Evolutionary conservation across 140 eudicot genomes (phyloP).

Genomic region (Flaveria floridana): DNA sequence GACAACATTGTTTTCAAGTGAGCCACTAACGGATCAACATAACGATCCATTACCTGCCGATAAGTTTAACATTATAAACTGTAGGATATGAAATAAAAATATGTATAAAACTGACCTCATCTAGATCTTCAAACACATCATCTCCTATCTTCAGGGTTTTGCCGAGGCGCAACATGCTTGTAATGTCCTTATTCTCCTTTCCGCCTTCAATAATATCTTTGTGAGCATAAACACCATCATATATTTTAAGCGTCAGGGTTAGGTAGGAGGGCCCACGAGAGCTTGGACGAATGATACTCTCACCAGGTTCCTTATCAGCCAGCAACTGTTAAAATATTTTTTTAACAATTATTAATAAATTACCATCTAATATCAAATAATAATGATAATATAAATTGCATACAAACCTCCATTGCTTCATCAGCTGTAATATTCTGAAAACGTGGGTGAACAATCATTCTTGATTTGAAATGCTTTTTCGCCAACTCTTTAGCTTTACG

Average conservation of each 20-base stretch:
- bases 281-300: slow-evolving; percentile 88
- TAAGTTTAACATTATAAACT: background rate
- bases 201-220: slow-evolving; percentile 92
- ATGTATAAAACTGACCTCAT: slow-evolving; percentile 56
- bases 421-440: slow-evolving; percentile 93
- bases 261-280: slow-evolving; percentile 85
- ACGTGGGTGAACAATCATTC: slow-evolving; percentile 98
- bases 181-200: slow-evolving; percentile 84
- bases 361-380: background rate
- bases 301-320: slow-evolving; percentile 90
- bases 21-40: slow-evolving; percentile 87
- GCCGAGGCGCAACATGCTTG: slow-evolving; percentile 84
- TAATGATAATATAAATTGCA: background rate
- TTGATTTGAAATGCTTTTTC: slow-evolving; percentile 78
- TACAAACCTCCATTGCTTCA: slow-evolving; percentile 84
- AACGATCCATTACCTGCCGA: slow-evolving; percentile 84
- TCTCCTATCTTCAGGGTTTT: slow-evolving; percentile 87
- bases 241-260: slow-evolving; percentile 80
- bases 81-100: background rate
- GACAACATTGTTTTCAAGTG: slow-evolving; percentile 78
- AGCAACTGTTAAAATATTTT: slow-evolving; percentile 45
- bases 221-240: slow-evolving; percentile 86
- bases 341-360: background rate
- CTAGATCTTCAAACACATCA: slow-evolving; percentile 92
- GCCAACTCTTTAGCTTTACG: slow-evolving; percentile 82